phyloP scores from a whole-genome alignment of 768 basidiomycete genomes.

The Macrocybe gigantea region DNA sequence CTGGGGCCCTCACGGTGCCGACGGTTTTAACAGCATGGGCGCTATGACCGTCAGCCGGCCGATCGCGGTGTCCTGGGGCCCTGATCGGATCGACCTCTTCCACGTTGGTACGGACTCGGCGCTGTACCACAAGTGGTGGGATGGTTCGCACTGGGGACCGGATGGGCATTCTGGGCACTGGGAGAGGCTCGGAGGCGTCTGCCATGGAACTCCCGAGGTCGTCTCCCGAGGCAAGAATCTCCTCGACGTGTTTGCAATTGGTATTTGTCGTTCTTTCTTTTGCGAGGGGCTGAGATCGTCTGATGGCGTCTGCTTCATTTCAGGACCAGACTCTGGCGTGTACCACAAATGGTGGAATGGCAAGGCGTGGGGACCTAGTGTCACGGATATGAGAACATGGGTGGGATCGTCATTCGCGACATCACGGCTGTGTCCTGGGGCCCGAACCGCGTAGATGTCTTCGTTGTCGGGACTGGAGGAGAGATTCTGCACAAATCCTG shows the following conservation, averaged over 20 bases:
- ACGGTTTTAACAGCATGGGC: background rate
- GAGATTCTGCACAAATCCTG: conserved; percentile 1
- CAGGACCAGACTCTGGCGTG: conserved; percentile 1
- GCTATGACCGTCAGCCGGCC: background rate
- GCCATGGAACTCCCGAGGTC: background rate
- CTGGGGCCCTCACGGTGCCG: conserved; percentile 3
- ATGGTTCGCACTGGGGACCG: background rate
- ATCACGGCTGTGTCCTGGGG: conserved; percentile 5
- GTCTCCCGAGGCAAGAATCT: background rate
- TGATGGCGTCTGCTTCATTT: background rate
- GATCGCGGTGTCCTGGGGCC: conserved; percentile 2
- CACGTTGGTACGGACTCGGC: background rate
- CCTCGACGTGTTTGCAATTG: conserved; percentile 1
- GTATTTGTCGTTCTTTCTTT: background rate
- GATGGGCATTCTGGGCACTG: background rate
- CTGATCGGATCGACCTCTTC: conserved; percentile 3
- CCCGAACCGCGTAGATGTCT: conserved; percentile 4
- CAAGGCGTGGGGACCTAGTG: background rate
- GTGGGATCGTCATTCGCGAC: background rate
- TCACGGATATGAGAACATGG: background rate
- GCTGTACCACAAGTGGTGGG: background rate
- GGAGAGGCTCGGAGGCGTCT: background rate
- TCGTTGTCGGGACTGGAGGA: conserved; percentile 1
- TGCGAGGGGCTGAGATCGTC: background rate
- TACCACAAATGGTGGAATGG: conserved; percentile 4